A percentile compares a stretch with the other conserved stretches of the same genome.
Evolutionary conservation across 2,329 filamentous ascomycete species (phyloP).

Genomic region (Diaporthe amygdali): DNA sequence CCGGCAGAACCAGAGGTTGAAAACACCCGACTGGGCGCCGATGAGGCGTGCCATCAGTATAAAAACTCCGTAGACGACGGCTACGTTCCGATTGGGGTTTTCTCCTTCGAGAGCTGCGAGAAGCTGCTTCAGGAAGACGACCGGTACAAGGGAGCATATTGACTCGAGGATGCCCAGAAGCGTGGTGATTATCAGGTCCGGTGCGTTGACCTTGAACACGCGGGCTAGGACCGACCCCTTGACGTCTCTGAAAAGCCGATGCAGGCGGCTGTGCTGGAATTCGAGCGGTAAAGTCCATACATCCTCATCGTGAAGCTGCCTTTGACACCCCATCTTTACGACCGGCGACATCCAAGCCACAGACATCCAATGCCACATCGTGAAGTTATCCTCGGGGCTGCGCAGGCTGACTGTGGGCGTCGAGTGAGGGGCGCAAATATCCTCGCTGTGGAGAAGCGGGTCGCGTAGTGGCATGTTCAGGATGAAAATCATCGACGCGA

Average conservation of each 20-base stretch:
- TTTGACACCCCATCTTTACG: slow-evolving; percentile 66
- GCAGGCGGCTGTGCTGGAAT: slow-evolving; percentile 80
- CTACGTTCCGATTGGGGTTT: slow-evolving; percentile 54
- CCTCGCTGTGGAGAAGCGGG: slow-evolving; percentile 53
- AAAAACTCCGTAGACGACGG: slow-evolving; percentile 69
- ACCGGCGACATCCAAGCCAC: slow-evolving; percentile 83
- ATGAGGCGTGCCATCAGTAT: slow-evolving; percentile 66
- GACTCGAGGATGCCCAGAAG: slow-evolving; percentile 69
- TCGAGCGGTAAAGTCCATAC: slow-evolving; percentile 82
- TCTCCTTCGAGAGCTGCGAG: slow-evolving; percentile 68
- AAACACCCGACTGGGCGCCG: slow-evolving; percentile 68
- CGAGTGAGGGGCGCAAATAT: slow-evolving; percentile 64
- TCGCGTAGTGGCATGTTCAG: slow-evolving; percentile 75
- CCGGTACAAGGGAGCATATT: slow-evolving; percentile 58
- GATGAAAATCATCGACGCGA: slow-evolving; percentile 57
- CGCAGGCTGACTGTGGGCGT: slow-evolving; percentile 65
- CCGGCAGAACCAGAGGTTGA: slow-evolving; percentile 82
- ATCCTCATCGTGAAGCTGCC: slow-evolving; percentile 77
- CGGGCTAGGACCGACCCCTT: slow-evolving; percentile 74
- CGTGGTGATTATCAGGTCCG: slow-evolving; percentile 76
- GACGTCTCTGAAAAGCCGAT: slow-evolving; percentile 75
- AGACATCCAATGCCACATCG: slow-evolving; percentile 82
- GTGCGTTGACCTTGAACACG: slow-evolving; percentile 75
- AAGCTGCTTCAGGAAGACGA: slow-evolving; percentile 75
- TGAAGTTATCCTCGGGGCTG: slow-evolving; percentile 79